Conservation (phyloP, 2,329 filamentous ascomycete genomes). For the Neopestalotiopsis sp. region DNA sequence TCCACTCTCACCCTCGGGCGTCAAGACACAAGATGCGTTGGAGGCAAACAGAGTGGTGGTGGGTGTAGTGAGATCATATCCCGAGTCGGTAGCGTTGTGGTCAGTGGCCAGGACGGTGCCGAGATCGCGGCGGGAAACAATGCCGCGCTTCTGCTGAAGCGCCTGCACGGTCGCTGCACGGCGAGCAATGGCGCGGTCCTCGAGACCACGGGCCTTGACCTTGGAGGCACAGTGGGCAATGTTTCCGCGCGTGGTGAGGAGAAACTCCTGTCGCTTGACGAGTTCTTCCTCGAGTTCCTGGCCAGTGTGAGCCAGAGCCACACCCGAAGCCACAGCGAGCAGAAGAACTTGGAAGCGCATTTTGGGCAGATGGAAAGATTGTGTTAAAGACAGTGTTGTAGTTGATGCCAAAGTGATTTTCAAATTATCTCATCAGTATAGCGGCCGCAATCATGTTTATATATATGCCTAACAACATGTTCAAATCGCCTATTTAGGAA, state of each 20-base stretch:
- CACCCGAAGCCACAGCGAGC: constrained; percentile 24
- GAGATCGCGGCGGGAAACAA: constrained; percentile 22
- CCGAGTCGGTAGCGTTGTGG: constrained; percentile 37
- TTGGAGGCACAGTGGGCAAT: constrained; percentile 52
- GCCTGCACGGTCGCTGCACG: constrained; percentile 45
- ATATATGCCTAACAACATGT: neutral
- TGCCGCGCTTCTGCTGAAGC: constrained; percentile 34
- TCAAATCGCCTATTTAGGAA: neutral
- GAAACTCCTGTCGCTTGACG: constrained; percentile 53
- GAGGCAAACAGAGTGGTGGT: constrained; percentile 44
- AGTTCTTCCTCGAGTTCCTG: constrained; percentile 54
- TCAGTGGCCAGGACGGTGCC: constrained; percentile 27
- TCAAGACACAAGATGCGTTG: constrained; percentile 54
- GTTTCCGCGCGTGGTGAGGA: constrained; percentile 46
- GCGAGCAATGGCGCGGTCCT: constrained; percentile 49
- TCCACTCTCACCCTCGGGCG: constrained; percentile 57
- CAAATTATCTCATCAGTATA: neutral
- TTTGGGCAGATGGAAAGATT: constrained; percentile 9
- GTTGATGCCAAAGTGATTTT: neutral
- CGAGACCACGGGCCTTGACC: constrained; percentile 52
- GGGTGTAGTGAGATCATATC: constrained; percentile 40
- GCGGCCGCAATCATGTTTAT: neutral
- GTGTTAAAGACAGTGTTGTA: neutral
- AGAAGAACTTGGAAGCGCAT: constrained; percentile 33
- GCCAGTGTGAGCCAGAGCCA: constrained; percentile 50